Evolutionary conservation across 192 early-diverging fungal genomes (phyloP), one percentile per base, ranked within the genome.

Genomic region (Phlyctochytrium arcticum): DNA sequence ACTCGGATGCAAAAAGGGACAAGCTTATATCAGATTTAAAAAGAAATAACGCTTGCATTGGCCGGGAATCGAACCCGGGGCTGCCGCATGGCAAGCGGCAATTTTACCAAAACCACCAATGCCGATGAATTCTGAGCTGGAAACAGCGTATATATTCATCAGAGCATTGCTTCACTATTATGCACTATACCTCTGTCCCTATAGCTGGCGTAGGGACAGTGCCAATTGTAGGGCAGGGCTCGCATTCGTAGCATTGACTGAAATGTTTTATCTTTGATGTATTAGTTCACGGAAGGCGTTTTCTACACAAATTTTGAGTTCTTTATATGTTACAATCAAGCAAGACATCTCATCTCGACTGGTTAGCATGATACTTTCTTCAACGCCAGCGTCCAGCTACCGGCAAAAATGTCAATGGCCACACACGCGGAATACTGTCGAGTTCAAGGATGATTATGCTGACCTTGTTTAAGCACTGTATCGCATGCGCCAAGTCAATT

Each of bases 291-390:
- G 76, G 73, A 94, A 95, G 10, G 97, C 87, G 23, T 81, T 78
- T 60, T 95, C 89, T 50, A 99, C 79, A 68, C 92, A 95, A 36
- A 87, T 85, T 76, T 95, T 95, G 64, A 99, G 83, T 65, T 99
- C 97, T 51, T 82, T 80, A 72, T 98, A 99, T 57, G 88, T 91
- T 35, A 99, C 97, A 57, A 99, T 92, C 42, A 99, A 75, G 69
- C 93, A 99, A 30, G 94, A 93, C 71, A 92, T 90, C 65, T 97
- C 95, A 69, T 99, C 97, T 58, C 94, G 85, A 31, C 93, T 95
- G 80, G 89, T 90, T 3, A 99, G 86, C 85, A 94, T 90, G 56
- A 99, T 84, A 65, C 88, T 92, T 81, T 99, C 95, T 34, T 88
- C 83, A 3, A 92, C 85, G n/a, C 95, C 95, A 3, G 90, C 89